Percentiles rank a stretch among this genome's conserved stretches.
Conservation (phyloP, 306 rosid genomes). For the Cucurbita moschata region DNA sequence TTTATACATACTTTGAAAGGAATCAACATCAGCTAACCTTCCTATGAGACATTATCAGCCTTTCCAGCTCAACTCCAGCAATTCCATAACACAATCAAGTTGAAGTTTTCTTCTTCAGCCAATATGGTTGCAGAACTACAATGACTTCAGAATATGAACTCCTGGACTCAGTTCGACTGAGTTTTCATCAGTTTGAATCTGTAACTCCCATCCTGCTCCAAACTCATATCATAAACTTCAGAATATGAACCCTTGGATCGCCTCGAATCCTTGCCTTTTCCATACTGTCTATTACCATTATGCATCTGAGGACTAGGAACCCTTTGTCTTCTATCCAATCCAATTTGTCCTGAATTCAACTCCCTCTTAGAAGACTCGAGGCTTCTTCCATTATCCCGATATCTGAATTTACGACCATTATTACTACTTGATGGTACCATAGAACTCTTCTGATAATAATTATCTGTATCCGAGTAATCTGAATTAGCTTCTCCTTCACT, state of each 20-base stretch:
- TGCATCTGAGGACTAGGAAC: conserved; percentile 7
- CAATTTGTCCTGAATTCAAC: conserved; percentile 19
- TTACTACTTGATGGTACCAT: neutral
- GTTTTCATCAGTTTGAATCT: conserved; percentile 24
- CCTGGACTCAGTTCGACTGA: conserved; percentile 2
- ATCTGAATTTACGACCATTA: conserved; percentile 10
- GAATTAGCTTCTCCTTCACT: conserved; percentile 11
- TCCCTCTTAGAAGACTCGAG: conserved; percentile 14
- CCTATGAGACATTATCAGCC: neutral
- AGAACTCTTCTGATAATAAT: conserved; percentile 11
- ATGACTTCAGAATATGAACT: neutral
- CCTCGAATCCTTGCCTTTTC: conserved; percentile 17
- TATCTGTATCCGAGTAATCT: conserved; percentile 7
- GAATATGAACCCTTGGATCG: conserved; percentile 19
- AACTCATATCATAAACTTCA: conserved; percentile 58
- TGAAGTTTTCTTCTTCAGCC: neutral
- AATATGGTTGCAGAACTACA: neutral
- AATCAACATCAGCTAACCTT: neutral
- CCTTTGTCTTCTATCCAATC: conserved; percentile 28
- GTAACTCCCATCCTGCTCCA: conserved; percentile 58
- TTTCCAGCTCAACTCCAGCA: neutral
- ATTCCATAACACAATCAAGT: neutral
- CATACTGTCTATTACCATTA: conserved; percentile 7
- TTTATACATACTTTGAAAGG: neutral
- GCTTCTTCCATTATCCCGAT: conserved; percentile 21